These are phyloP conservation scores for Nyssa sinensis DNA, from an alignment of 148 eudicot genomes.

Conservation along the genomic window DNA sequence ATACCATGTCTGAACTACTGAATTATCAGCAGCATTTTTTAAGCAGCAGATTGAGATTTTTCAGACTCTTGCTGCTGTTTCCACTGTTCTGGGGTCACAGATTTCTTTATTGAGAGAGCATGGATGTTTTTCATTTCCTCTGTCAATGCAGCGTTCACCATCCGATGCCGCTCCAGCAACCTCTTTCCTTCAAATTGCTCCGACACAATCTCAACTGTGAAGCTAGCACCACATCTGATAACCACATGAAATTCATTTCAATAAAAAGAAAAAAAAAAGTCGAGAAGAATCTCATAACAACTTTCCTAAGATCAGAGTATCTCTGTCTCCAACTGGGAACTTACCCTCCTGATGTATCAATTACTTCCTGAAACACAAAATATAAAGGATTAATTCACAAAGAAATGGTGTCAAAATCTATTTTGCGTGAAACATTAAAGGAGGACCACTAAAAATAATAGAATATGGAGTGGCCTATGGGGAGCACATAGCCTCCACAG, in stretches of 20 bases:
- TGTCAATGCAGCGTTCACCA: slow-evolving; percentile 77
- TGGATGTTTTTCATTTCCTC: slow-evolving; percentile 91
- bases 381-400: not conserved
- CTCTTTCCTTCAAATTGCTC: slow-evolving; percentile 84
- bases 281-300: not conserved
- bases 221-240: slow-evolving; percentile 88
- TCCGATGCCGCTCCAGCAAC: slow-evolving; percentile 87
- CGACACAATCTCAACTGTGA: slow-evolving; percentile 66
- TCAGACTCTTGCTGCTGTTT: slow-evolving; percentile 62
- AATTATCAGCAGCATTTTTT: not conserved
- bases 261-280: slow-evolving; percentile 1
- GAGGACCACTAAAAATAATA: too few species aligned
- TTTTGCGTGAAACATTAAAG: not conserved
- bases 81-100: slow-evolving; percentile 86
- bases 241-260: slow-evolving; percentile 10
- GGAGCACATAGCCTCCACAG: too few species aligned
- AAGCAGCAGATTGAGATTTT: slow-evolving; percentile 52
- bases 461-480: too few species aligned
- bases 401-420: not conserved
- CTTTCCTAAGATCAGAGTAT: not conserved
- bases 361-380: slow-evolving; percentile 62
- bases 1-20: not conserved
- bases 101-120: slow-evolving; percentile 83
- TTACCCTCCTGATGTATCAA: slow-evolving; percentile 96
- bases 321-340: slow-evolving; percentile 14